Evolutionary conservation across 805 yeast genomes (phyloP), one percentile per base, ranked within the genome.

Genomic region (Suhomyces sp.): DNA sequence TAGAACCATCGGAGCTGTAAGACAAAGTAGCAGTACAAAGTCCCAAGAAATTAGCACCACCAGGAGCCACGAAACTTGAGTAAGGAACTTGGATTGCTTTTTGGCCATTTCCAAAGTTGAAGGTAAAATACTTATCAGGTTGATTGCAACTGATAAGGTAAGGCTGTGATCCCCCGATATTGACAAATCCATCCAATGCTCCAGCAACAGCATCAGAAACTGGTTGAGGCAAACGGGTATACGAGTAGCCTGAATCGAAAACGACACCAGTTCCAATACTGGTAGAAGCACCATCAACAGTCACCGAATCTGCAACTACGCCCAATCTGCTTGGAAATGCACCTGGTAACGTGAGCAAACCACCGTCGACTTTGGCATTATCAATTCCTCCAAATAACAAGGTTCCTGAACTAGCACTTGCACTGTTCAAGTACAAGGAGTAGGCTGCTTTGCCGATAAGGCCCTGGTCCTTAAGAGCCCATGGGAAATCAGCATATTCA

Each of bases 321-420:
- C 50, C 50, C 8, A 51, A 47, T 48, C 52, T 45, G 13, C 23
- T 10, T 38, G 22, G 13, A 17, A 38, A 17, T 1, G 24, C 42
- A 17, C 42, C 22, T 17, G 42, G 42, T 6, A 17, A 38, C 3
- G 8, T 38, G 6, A 38, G 13, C n/a, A 38, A 38, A 19, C 24
- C 17, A 17, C n/a, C 24, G 12, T 17, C 42, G 13, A 38, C 54
- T 52, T 63, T 63, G 17, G 49, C 61, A 9, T 51, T 41, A 54
- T 63, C 67, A 22, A 60, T 57, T 9, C 60, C 66, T 9, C 67
- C 67, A 48, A 63, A 63, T 8, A 63, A 42, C 26, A 63, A 44
- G 3, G 58, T 41, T 5, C 66, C 67, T 6, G 42, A 5, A 0
- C 23, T 12, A 1, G 54, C 50, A 7, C 35, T 15, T 5, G 26